Percentiles rank a stretch among this genome's conserved stretches.
These are phyloP conservation scores for Ganoderma meredithae DNA, from an alignment of 1,284 basidiomycete species.

Conservation along the genomic window DNA sequence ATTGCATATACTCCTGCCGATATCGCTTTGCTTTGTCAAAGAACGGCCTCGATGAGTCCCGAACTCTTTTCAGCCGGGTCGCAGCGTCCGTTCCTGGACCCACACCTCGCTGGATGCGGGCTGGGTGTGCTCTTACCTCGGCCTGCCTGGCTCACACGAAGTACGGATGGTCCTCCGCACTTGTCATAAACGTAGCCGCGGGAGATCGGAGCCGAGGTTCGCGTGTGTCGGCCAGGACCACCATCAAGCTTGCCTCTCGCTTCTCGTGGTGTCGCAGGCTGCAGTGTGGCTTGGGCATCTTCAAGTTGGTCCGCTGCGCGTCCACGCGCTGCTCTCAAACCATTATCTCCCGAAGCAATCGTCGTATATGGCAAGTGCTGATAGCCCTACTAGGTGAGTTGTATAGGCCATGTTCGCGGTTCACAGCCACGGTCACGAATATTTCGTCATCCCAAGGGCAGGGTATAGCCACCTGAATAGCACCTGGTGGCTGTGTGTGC, in stretches of 20 bases:
- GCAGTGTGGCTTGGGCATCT: neutral
- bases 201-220: neutral
- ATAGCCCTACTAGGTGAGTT: neutral
- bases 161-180: neutral
- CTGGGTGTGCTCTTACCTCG: neutral
- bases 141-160: neutral
- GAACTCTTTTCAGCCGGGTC: neutral
- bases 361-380: neutral
- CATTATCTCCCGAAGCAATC: neutral
- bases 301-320: neutral
- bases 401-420: neutral
- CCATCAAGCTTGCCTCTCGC: neutral
- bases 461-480: neutral
- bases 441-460: neutral
- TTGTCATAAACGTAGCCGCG: neutral
- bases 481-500: neutral
- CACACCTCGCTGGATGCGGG: neutral
- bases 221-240: neutral
- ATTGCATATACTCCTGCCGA: neutral
- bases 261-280: neutral
- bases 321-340: neutral
- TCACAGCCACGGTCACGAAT: neutral
- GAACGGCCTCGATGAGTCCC: neutral
- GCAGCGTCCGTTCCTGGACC: neutral
- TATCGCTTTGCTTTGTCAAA: neutral